phyloP scores from a whole-genome alignment of 352 stramenopile genomes.

The Aphanomyces euteiches region DNA sequence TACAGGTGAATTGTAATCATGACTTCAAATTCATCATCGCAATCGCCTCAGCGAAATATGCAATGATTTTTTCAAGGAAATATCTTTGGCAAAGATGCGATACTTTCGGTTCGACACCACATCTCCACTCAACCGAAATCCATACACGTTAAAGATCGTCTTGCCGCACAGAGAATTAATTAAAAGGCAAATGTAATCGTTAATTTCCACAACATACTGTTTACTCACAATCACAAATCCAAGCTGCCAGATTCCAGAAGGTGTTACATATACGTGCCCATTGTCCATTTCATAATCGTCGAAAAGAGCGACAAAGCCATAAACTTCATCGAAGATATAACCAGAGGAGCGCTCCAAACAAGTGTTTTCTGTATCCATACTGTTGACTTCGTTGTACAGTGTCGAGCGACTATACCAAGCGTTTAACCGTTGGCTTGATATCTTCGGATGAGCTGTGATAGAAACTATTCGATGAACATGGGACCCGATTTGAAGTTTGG shows the following conservation, averaged over 20 bases:
- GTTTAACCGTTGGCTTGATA: not conserved
- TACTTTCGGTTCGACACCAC: not conserved
- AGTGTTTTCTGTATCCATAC: not conserved
- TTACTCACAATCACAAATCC: constrained; percentile 4
- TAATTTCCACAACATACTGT: not conserved
- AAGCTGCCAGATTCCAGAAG: constrained; percentile 7
- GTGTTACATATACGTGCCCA: not conserved
- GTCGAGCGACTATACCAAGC: not conserved
- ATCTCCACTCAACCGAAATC: not conserved
- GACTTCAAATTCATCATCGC: no score
- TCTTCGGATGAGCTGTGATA: not conserved
- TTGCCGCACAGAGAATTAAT: not conserved
- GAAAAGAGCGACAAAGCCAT: not conserved
- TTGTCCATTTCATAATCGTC: not conserved
- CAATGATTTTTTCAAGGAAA: not conserved
- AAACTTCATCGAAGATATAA: not conserved
- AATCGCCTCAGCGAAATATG: not conserved
- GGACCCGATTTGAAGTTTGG: no score
- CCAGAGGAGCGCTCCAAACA: not conserved
- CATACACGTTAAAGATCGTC: constrained; percentile 13
- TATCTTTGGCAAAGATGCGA: not conserved
- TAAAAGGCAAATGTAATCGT: not conserved
- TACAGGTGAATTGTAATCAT: no score
- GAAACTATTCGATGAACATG: not conserved
- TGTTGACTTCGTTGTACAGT: not conserved